These are phyloP conservation scores for Trametes gibbosa DNA, from an alignment of 768 basidiomycete species.

Conservation along the genomic window DNA sequence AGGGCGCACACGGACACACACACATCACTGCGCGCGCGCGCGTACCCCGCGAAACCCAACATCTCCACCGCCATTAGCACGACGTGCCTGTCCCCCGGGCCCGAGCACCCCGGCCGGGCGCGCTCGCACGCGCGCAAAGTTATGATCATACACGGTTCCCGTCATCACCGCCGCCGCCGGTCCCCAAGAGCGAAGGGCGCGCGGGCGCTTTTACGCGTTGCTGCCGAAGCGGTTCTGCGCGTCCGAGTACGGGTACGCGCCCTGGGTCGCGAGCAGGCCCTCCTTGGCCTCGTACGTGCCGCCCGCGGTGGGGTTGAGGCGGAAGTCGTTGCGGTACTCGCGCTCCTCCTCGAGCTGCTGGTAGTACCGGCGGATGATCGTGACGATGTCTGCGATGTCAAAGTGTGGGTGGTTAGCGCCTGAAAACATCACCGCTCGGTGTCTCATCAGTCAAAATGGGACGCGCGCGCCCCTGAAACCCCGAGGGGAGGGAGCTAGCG, in stretches of 20 bases:
- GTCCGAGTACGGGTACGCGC: constrained; percentile 29
- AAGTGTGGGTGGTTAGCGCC: constrained; percentile 4
- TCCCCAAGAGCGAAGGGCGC: too few species aligned
- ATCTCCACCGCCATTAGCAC: background rate
- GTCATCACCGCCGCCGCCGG: background rate
- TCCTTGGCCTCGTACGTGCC: constrained; percentile 29
- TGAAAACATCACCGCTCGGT: background rate
- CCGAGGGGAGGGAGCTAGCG: background rate
- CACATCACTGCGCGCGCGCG: background rate
- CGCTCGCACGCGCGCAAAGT: too few species aligned
- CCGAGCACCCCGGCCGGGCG: too few species aligned
- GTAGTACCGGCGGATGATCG: constrained; percentile 28
- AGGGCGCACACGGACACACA: too few species aligned
- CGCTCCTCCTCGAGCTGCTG: constrained; percentile 30
- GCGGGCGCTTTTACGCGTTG: too few species aligned
- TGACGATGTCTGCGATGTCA: constrained; percentile 24
- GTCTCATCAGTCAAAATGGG: background rate
- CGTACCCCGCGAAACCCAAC: background rate
- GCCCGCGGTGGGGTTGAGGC: constrained; percentile 13
- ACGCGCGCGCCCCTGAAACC: too few species aligned
- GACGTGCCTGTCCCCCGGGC: too few species aligned
- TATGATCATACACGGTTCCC: constrained; percentile 5
- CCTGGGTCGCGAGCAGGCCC: constrained; percentile 26
- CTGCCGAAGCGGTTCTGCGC: constrained; percentile 23
- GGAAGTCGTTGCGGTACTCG: constrained; percentile 23